Base-by-base conservation (phyloP, 257 asterid genomes). In the Capsicum rhomboideum region DNA sequence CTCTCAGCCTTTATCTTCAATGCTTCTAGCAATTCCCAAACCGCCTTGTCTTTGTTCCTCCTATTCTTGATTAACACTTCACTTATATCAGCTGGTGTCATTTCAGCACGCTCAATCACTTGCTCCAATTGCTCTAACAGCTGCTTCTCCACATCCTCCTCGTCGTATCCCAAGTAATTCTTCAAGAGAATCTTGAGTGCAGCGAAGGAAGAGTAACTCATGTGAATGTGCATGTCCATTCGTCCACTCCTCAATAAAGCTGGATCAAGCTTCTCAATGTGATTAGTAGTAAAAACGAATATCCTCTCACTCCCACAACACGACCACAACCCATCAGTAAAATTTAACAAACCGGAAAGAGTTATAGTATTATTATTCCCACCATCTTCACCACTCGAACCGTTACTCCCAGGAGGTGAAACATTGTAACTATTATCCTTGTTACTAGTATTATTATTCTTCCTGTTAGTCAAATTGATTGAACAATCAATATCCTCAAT, bases 231-330 rank as follows among this genome's bases (percentile, higher is more conserved):
- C 98, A 93, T 94, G 92, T 96, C 99, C 99, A 96, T 96, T 59
- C 99, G 85, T 37, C 99, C 99, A 11, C 97, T 85, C 91, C 99
- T 91, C 86, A 96, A 20, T 92, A 96, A 59, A 20, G 99, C 98
- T 4, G 98, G 97, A 86, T 96, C 99, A 5, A 96, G 95, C 90
- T 92, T 96, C 90, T 94, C 99, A 28, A 96, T 91, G 56, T 96
- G 99, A 34, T 96, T 96, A 0, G 99, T 94, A 1, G 99, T 96
- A 88, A 96, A 96, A 29, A 96, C 98, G 84, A 94, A 94, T 52
- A 96, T 94, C 89, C 97, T 88, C 87, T 96, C 99, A 69, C 98
- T 93, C 12, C 99, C 99, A 78, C 98, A 94, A 72, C 99, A 93
- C 0, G 99, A 96, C 99, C 99, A 96, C 80, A 96, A 82, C 1